Conservation (phyloP, 805 yeast genomes). For the Saturnispora mendoncae region DNA sequence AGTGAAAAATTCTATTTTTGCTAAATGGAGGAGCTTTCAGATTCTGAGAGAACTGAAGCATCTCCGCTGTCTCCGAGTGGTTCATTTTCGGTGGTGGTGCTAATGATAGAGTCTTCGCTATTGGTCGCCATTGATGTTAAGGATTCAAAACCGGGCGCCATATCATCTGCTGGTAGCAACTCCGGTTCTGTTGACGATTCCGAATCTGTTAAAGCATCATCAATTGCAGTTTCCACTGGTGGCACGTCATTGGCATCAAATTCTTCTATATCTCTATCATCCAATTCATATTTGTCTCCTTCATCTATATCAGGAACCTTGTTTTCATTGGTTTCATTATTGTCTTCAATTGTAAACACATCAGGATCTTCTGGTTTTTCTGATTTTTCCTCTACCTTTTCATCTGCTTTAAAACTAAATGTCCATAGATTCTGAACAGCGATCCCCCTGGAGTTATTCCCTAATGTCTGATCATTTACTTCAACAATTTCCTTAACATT, state of each 20-base stretch:
- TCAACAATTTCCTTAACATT: slow-evolving; percentile 37
- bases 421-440: slow-evolving; percentile 33
- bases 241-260: neutral
- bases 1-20: too few species aligned
- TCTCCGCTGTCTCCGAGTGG: neutral
- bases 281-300: neutral
- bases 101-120: slow-evolving; percentile 6
- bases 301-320: neutral
- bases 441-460: slow-evolving; percentile 25
- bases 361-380: neutral
- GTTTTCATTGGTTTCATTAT: neutral
- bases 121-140: neutral
- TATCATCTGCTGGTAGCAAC: neutral
- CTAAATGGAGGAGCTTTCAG: slow-evolving; percentile 4
- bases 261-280: neutral
- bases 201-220: neutral
- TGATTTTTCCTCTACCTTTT: neutral
- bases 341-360: neutral
- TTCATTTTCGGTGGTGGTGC: slow-evolving; percentile 7
- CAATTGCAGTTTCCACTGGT: neutral
- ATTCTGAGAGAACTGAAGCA: slow-evolving; percentile 6
- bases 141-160: neutral
- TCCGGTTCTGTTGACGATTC: neutral
- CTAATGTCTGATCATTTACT: slow-evolving; percentile 28
- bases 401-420: slow-evolving; percentile 14